A percentile compares a stretch with the other conserved stretches of the same genome.
phyloP scores from a whole-genome alignment of 176 grass and related monocot species.

The Rhipidocladum racemiflorum region DNA sequence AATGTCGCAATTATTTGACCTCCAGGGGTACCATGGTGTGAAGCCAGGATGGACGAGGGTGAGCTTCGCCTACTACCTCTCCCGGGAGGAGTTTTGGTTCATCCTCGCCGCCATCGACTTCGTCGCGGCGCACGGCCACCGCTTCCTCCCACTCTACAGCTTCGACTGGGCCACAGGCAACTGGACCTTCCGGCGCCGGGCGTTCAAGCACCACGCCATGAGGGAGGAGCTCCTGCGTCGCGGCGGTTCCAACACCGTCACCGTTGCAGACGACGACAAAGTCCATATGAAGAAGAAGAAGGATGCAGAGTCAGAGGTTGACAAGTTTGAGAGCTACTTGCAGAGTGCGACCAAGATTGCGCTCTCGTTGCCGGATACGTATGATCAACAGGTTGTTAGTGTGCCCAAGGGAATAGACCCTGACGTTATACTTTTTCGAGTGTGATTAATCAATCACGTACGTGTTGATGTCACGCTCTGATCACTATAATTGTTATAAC shows the following conservation, averaged over 20 bases:
- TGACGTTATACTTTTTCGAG: slow-evolving; percentile 28
- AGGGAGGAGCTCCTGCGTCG: slow-evolving; percentile 27
- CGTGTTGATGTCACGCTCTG: background rate
- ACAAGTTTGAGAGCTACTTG: slow-evolving; percentile 32
- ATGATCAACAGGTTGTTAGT: background rate
- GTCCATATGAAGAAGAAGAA: background rate
- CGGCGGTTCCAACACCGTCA: background rate
- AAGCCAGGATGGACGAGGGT: slow-evolving; percentile 86
- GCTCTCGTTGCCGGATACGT: slow-evolving; percentile 35
- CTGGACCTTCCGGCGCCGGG: slow-evolving; percentile 58
- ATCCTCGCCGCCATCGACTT: slow-evolving; percentile 66
- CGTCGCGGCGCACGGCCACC: slow-evolving; percentile 64
- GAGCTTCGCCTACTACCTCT: slow-evolving; percentile 78
- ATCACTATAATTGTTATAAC: background rate
- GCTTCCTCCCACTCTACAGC: slow-evolving; percentile 66
- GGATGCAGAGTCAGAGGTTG: too few species aligned
- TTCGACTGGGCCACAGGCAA: slow-evolving; percentile 72
- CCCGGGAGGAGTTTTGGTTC: slow-evolving; percentile 54
- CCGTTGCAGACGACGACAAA: background rate
- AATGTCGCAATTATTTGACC: too few species aligned
- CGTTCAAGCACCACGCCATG: slow-evolving; percentile 42
- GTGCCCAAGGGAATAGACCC: slow-evolving; percentile 41
- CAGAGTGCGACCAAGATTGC: slow-evolving; percentile 32
- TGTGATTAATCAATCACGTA: slow-evolving; percentile 14
- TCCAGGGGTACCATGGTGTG: slow-evolving; percentile 60